These are phyloP conservation scores for Gossypium davidsonii DNA, from an alignment of 441 rosid species.

Conservation along the genomic window DNA sequence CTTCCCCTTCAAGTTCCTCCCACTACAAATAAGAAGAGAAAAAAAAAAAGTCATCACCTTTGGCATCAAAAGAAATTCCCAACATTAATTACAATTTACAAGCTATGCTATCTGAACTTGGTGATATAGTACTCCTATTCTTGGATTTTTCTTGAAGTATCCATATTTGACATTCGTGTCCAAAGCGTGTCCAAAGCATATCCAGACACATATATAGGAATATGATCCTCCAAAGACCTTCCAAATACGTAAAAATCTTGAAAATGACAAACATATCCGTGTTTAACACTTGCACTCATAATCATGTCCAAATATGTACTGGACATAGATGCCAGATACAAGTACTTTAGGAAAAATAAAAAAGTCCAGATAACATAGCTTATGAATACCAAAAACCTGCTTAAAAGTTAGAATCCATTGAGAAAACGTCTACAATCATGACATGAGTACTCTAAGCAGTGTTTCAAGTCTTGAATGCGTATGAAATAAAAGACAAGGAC, in stretches of 20 bases:
- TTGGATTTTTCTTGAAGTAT: neutral
- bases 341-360: neutral
- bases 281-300: too few species aligned
- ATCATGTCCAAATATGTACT: neutral
- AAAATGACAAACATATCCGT: too few species aligned
- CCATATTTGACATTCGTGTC: neutral
- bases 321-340: neutral
- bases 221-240: too few species aligned
- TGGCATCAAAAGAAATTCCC: neutral
- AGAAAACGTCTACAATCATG: neutral
- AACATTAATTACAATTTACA: neutral
- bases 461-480: neutral
- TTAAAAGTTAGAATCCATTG: neutral
- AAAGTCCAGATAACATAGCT: neutral
- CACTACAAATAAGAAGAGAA: constrained; percentile 36
- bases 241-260: too few species aligned
- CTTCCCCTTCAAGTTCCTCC: constrained; percentile 52
- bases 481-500: constrained; percentile 13
- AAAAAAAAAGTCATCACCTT: neutral
- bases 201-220: too few species aligned
- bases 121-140: neutral
- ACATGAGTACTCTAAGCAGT: neutral
- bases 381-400: neutral
- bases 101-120: neutral
- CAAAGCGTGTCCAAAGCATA: too few species aligned